phyloP scores from a whole-genome alignment of 352 stramenopile species.

The Hyphochytrium catenoides region DNA sequence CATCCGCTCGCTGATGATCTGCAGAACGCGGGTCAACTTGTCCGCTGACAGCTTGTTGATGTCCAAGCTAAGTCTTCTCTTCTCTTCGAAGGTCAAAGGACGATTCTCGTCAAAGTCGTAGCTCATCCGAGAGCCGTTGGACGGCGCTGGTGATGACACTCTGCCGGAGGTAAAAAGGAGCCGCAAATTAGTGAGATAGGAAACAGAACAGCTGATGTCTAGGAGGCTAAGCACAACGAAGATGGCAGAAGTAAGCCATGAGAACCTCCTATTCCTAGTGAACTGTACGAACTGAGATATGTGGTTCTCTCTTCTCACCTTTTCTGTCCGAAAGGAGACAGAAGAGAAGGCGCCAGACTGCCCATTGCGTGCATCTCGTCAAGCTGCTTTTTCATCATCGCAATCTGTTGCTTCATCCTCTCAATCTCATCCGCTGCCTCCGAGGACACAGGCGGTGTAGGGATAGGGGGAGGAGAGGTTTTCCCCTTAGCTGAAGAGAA shows the following conservation, averaged over 20 bases:
- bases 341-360: constrained; percentile 12
- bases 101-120: background rate
- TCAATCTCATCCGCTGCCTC: constrained; percentile 49
- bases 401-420: constrained; percentile 60
- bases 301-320: too few relatives aligned
- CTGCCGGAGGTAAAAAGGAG: too few relatives aligned
- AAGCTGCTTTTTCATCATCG: constrained; percentile 53
- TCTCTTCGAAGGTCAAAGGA: constrained; percentile 55
- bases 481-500: too few relatives aligned
- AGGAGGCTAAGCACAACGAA: constrained; percentile 1
- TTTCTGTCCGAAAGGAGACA: too few relatives aligned
- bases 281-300: background rate
- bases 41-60: constrained; percentile 51
- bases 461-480: too few relatives aligned
- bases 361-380: constrained; percentile 39
- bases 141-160: too few relatives aligned
- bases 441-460: constrained; percentile 22
- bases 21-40: constrained; percentile 61
- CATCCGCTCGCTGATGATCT: constrained; percentile 64
- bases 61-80: constrained; percentile 41
- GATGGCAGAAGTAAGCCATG: background rate
- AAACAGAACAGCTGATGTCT: too few relatives aligned
- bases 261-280: background rate
- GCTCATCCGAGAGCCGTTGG: too few relatives aligned
- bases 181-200: too few relatives aligned